Evolutionary conservation across 2,329 filamentous ascomycete genomes (phyloP), one percentile per base, ranked within the genome.

Genomic region (Aspergillus niger): DNA sequence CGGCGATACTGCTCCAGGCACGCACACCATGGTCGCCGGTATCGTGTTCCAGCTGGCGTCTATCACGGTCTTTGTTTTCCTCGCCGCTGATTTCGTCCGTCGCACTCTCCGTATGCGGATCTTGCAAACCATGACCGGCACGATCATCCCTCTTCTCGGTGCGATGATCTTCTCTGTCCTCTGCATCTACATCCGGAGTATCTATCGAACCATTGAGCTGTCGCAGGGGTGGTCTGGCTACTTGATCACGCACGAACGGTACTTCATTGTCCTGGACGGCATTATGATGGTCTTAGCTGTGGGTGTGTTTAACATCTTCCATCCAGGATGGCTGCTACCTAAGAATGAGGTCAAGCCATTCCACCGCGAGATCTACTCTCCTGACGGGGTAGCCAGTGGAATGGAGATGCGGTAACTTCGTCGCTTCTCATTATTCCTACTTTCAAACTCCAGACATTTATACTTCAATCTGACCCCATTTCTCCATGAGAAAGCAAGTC

Each of bases 11-110:
- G 68, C 78, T n/a, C 73, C 72, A 10, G 82, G 81, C 32, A 81
- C 82, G 43, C 67, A 83, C 65, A 74, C 82, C 58, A 80, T 82
- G 69, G 77, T 84, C 48, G 81, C 80, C 1, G 86, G 86, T 13
- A 82, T 88, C 20, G 76, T 81, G n/a, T 79, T 87, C 58, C 86
- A 88, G 66, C 82, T 88, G 43, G 76, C 79, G 58, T 82, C 83
- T 5, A 81, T 88, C 58, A 76, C 80, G 32, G 60, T 83, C 58
- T 88, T 88, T 70, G 79, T 79, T 48, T 61, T 70, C 65, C 74
- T 82, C 41, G 79, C 85, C 3, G 72, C 63, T 3, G 75, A 77
- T 51, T 86, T 85, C 66, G 69, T 85, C 22, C 69, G 73, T 6
- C 75, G 80, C 10, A 69, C 73, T 3, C 30, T 70, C 49, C 67